Percentiles rank a stretch among this genome's conserved stretches.
Conservation (phyloP, 2,329 filamentous ascomycete species). For the Ophiostoma tasmaniense region DNA sequence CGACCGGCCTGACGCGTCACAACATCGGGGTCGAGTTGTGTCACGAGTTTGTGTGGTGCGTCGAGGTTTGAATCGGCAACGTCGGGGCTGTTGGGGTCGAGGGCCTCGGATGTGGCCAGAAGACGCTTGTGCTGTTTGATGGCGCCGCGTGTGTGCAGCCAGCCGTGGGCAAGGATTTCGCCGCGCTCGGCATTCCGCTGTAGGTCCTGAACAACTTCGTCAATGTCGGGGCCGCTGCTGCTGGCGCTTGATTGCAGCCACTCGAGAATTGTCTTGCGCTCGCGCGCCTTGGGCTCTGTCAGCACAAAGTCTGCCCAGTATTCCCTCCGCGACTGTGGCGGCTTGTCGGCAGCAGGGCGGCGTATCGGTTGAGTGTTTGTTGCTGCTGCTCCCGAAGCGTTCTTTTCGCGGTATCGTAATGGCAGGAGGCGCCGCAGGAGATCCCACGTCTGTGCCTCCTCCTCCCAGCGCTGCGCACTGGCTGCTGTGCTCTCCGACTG, state of each 20-base stretch:
- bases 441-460: slow-evolving; percentile 87
- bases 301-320: slow-evolving; percentile 65
- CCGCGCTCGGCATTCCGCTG: slow-evolving; percentile 69
- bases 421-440: slow-evolving; percentile 68
- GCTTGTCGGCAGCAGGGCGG: slow-evolving; percentile 20
- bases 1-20: slow-evolving; percentile 66
- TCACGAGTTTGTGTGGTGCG: slow-evolving; percentile 60
- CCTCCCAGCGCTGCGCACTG: slow-evolving; percentile 59
- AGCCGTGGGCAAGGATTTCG: slow-evolving; percentile 77
- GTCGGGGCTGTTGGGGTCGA: slow-evolving; percentile 54
- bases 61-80: slow-evolving; percentile 49
- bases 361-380: slow-evolving; percentile 8
- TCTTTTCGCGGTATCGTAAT: slow-evolving; percentile 49
- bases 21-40: slow-evolving; percentile 87
- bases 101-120: slow-evolving; percentile 54
- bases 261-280: slow-evolving; percentile 70
- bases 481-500: slow-evolving; percentile 22
- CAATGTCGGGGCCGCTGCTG: slow-evolving; percentile 60
- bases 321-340: slow-evolving; percentile 27
- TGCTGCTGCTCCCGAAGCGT: slow-evolving; percentile 23
- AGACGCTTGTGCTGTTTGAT: slow-evolving; percentile 87
- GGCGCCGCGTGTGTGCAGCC: slow-evolving; percentile 81
- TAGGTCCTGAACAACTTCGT: slow-evolving; percentile 66
- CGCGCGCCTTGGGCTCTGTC: slow-evolving; percentile 62
- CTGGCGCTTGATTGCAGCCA: slow-evolving; percentile 78